Percentiles rank a stretch among this genome's conserved stretches.
These are phyloP conservation scores for Phialophora chinensis DNA, from an alignment of 2,329 filamentous ascomycete genomes.

Conservation along the genomic window DNA sequence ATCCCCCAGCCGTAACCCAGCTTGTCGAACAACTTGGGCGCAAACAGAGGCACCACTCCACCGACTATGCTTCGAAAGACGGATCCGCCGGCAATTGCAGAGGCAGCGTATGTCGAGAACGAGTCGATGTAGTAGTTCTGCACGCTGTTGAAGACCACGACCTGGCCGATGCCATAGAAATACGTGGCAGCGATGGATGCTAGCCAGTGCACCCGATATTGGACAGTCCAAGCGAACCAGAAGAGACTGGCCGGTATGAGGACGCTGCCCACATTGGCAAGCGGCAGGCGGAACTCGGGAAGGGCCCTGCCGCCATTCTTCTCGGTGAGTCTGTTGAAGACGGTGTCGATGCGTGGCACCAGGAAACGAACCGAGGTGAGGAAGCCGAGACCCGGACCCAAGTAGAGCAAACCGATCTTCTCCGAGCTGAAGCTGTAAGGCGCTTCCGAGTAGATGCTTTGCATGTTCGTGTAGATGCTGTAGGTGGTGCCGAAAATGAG, in stretches of 20 bases:
- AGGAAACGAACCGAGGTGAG: conserved; percentile 56
- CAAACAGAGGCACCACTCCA: conserved; percentile 58
- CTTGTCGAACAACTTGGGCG: conserved; percentile 47
- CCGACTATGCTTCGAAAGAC: conserved; percentile 55
- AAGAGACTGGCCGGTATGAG: conserved; percentile 55
- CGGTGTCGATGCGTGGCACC: conserved; percentile 52
- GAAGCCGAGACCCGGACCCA: conserved; percentile 64
- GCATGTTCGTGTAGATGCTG: conserved; percentile 65
- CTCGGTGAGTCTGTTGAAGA: conserved; percentile 45
- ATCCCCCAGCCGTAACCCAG: conserved; percentile 50
- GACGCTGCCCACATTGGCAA: conserved; percentile 53
- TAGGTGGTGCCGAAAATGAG: conserved; percentile 66
- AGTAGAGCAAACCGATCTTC: conserved; percentile 64
- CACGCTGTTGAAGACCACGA: conserved; percentile 59
- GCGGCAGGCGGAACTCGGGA: conserved; percentile 63
- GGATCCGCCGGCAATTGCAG: conserved; percentile 54
- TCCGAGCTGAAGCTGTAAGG: conserved; percentile 60
- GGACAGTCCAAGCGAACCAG: conserved; percentile 56
- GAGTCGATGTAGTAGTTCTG: conserved; percentile 54
- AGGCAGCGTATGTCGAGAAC: conserved; percentile 56
- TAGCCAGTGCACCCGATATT: conserved; percentile 59
- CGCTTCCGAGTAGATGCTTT: conserved; percentile 52
- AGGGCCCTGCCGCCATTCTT: conserved; percentile 37
- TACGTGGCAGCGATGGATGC: conserved; percentile 55
- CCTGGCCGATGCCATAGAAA: conserved; percentile 58